These are phyloP conservation scores for Porcisia deanei DNA, from an alignment of 208 protist genomes.

Conservation along the genomic window DNA sequence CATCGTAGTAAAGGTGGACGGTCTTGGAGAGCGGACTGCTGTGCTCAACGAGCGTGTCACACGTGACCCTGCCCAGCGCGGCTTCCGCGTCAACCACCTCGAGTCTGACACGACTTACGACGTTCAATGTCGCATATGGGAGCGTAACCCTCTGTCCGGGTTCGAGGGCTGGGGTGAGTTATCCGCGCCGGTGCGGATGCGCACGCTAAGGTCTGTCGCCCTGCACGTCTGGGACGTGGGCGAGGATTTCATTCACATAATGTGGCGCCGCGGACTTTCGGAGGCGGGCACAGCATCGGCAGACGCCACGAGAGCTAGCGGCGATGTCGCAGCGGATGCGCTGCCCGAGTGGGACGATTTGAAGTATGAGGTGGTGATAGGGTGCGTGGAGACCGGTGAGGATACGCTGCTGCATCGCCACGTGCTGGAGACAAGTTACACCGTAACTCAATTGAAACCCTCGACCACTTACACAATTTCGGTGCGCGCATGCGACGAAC, in stretches of 20 bases:
- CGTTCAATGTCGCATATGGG: constrained; percentile 72
- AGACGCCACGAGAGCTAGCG: not conserved
- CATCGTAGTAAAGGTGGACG: constrained; percentile 49
- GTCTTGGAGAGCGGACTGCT: constrained; percentile 30
- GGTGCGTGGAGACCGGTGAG: constrained; percentile 79
- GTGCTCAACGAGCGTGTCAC: constrained; percentile 66
- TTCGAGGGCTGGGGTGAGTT: constrained; percentile 86
- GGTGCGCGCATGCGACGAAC: constrained; percentile 85
- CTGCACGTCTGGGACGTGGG: constrained; percentile 86
- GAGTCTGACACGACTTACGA: constrained; percentile 76
- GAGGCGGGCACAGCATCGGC: constrained; percentile 10
- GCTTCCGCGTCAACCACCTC: constrained; percentile 75
- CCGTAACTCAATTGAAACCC: constrained; percentile 80
- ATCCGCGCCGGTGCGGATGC: constrained; percentile 55
- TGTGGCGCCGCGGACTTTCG: constrained; percentile 70
- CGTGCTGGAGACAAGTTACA: constrained; percentile 86
- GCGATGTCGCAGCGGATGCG: not conserved
- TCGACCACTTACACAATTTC: constrained; percentile 84
- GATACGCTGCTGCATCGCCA: constrained; percentile 75
- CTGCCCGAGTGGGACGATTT: constrained; percentile 50
- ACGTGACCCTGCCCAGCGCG: constrained; percentile 37
- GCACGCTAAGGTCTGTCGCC: constrained; percentile 73
- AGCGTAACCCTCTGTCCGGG: constrained; percentile 71
- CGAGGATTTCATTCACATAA: constrained; percentile 87
- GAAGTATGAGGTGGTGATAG: constrained; percentile 92